Percentiles rank a stretch among this genome's conserved stretches.
Conservation (phyloP, 1,284 basidiomycete species). For the Veloporphyrellus conicus region DNA sequence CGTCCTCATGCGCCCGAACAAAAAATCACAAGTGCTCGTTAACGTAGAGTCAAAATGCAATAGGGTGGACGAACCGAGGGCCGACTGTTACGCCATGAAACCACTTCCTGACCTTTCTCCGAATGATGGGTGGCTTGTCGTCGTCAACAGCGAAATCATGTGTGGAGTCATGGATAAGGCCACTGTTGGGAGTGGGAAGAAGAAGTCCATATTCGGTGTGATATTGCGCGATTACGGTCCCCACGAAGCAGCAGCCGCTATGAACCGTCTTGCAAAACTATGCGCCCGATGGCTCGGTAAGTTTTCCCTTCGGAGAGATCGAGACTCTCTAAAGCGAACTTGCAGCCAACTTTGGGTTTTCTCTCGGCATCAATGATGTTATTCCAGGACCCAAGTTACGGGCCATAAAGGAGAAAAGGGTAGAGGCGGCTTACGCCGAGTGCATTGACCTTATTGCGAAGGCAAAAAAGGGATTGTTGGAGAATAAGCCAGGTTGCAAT, state of each 20-base stretch:
- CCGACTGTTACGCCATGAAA: conserved; percentile 59
- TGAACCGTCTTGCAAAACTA: conserved; percentile 95
- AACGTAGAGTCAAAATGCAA: conserved; percentile 98
- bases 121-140: conserved; percentile 97
- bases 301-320: conserved; percentile 25
- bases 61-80: conserved; percentile 82
- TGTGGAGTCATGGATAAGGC: conserved; percentile 99
- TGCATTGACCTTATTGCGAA: conserved; percentile 85
- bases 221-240: conserved; percentile 97
- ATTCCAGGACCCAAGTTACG: conserved; percentile 88
- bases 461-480: conserved; percentile 89
- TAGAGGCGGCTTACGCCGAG: conserved; percentile 85
- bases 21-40: conserved; percentile 76
- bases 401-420: conserved; percentile 79
- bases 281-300: conserved; percentile 90
- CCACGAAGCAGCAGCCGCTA: conserved; percentile 90
- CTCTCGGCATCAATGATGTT: conserved; percentile 97
- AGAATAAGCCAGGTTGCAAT: conserved; percentile 95
- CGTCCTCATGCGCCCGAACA: conserved; percentile 94
- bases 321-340: background rate
- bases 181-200: conserved; percentile 97
- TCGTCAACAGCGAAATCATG: conserved; percentile 99
- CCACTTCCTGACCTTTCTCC: conserved; percentile 84
- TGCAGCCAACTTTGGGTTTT: conserved; percentile 94
- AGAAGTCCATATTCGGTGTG: conserved; percentile 98